Evolutionary conservation across 768 basidiomycete species (phyloP), one percentile per base, ranked within the genome.

Genomic region (Kwoniella pini): DNA sequence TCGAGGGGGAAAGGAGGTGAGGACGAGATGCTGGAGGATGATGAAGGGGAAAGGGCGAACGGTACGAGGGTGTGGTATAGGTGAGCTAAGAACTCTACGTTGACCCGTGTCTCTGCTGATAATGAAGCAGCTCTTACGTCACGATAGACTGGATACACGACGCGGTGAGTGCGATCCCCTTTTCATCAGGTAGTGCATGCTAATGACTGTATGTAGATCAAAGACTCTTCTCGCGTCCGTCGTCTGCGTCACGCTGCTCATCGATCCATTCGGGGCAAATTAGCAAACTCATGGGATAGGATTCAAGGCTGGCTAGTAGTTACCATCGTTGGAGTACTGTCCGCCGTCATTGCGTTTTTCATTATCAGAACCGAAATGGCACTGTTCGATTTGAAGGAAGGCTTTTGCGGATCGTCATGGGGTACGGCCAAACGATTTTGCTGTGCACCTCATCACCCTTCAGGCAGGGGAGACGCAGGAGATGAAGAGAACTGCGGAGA

Each of bases 61-160:
- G 93, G 93, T 33, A 86, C 91, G 57, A 68, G 80, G 48, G 74
- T 77, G 26, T 81, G 80, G 80, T 81, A 78, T 56, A 72, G 68
- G 69, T 72, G 62, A 63, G 65, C 73, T 46, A 42, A 9, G 13
- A 6, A 9, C 17, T 12, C 55, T 30, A 24, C 28, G 13, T 31
- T 10, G 30, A n/a, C n/a, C n/a, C n/a, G n/a, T 1, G 15, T n/a
- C 3, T 4, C 21, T 3, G 57, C 50, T 60, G 60, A 53, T 27
- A 21, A 45, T 22, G 31, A 21, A 9, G 24, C 54, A 75, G 72
- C 53, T 67, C 89, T 2, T 95, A 87, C 80, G 87, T 90, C 0
- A 91, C 89, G 19, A 88, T 95, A 57, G 93, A 97, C 78, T 97
- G 94, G 95, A 81, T 97, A 54, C 95, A 97, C 70, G 95, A 97